Percentiles rank a stretch among this genome's conserved stretches.
Evolutionary conservation across 768 basidiomycete genomes (phyloP).

Genomic region (Suillus variegatus): DNA sequence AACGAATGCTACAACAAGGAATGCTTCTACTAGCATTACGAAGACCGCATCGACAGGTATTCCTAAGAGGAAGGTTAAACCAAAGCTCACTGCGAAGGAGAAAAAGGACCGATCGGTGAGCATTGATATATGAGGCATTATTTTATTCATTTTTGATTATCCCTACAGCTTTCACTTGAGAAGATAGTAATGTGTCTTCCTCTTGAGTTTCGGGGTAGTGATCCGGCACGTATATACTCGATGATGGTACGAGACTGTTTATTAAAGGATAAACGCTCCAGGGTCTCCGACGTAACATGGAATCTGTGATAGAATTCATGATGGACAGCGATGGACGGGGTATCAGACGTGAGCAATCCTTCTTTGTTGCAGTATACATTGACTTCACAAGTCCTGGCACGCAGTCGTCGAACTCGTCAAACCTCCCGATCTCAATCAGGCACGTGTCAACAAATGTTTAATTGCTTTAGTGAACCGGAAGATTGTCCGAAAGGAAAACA

Average conservation of each 20-base stretch:
- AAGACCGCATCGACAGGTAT: conserved; percentile 43
- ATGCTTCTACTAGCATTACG: conserved; percentile 38
- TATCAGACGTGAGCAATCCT: conserved; percentile 50
- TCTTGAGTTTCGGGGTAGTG: conserved; percentile 87
- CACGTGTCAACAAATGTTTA: conserved; percentile 90
- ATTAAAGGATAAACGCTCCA: conserved; percentile 28
- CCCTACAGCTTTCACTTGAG: conserved; percentile 58
- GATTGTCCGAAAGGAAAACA: conserved; percentile 74
- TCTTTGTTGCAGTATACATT: neutral
- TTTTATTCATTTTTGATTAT: neutral
- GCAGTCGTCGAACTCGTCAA: conserved; percentile 76
- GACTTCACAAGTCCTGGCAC: conserved; percentile 2
- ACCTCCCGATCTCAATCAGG: conserved; percentile 84
- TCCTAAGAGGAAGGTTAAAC: conserved; percentile 57
- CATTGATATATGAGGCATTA: neutral
- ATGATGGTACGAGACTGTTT: neutral
- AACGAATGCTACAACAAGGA: conserved; percentile 24
- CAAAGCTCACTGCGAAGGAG: conserved; percentile 74
- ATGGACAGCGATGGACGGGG: conserved; percentile 64
- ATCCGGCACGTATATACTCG: conserved; percentile 60
- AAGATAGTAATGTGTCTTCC: conserved; percentile 76
- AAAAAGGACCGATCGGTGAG: conserved; percentile 80
- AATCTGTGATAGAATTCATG: conserved; percentile 75
- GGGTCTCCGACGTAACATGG: conserved; percentile 77
- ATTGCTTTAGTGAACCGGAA: conserved; percentile 90